Conservation (phyloP, 495 filamentous ascomycete genomes). For the Aspergillus haitiensis region DNA sequence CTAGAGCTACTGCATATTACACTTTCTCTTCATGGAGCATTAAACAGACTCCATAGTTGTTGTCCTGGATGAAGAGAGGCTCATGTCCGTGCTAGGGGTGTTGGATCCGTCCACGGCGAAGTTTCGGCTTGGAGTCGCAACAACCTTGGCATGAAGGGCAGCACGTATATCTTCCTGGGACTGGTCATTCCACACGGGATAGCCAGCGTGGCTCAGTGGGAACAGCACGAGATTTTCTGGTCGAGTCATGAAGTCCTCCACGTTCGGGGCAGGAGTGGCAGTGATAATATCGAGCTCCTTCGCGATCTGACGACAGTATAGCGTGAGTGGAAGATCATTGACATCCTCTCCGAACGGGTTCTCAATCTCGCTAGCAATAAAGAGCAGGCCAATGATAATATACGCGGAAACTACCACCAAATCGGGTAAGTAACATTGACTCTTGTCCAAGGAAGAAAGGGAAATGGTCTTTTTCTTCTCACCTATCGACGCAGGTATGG, state of each 20-base stretch:
- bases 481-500: slow-evolving; percentile 76
- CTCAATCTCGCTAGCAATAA: slow-evolving; percentile 82
- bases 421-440: background rate
- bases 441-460: too few relatives aligned
- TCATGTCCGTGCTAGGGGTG: slow-evolving; percentile 25
- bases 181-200: slow-evolving; percentile 59
- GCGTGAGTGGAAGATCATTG: slow-evolving; percentile 78
- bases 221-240: slow-evolving; percentile 64
- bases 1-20: too few relatives aligned
- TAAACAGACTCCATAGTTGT: slow-evolving; percentile 7
- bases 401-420: slow-evolving; percentile 63
- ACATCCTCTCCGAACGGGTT: slow-evolving; percentile 88
- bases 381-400: slow-evolving; percentile 81
- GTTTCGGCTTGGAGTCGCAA: slow-evolving; percentile 21
- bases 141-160: slow-evolving; percentile 49
- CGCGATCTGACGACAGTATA: slow-evolving; percentile 69
- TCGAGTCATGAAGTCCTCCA: slow-evolving; percentile 57
- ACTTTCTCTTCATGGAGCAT: background rate
- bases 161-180: slow-evolving; percentile 58
- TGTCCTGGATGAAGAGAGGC: slow-evolving; percentile 10
- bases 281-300: slow-evolving; percentile 73
- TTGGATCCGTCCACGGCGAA: slow-evolving; percentile 23
- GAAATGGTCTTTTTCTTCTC: slow-evolving; percentile 24
- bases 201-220: slow-evolving; percentile 60
- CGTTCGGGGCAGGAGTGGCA: slow-evolving; percentile 51